These are phyloP conservation scores for Astrothelium subdiscretum DNA, from an alignment of 495 filamentous ascomycete genomes.

Conservation along the genomic window DNA sequence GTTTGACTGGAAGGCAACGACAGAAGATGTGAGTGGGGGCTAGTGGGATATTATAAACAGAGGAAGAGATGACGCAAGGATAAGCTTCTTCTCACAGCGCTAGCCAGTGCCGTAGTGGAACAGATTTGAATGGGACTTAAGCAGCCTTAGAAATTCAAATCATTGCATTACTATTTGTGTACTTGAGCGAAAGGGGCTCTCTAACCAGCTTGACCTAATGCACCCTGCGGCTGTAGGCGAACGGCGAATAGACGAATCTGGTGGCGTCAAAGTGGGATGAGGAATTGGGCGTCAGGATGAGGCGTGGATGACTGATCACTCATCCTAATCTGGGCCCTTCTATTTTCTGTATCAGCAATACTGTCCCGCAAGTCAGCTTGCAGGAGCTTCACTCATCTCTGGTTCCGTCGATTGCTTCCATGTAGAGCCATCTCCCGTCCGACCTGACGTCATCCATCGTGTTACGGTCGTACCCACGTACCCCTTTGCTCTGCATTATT, in stretches of 20 bases:
- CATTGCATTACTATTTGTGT: background rate
- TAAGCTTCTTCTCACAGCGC: background rate
- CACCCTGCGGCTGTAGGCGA: background rate
- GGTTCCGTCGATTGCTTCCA: no score
- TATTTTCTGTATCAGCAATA: background rate
- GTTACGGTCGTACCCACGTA: no score
- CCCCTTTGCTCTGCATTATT: background rate
- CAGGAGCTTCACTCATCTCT: no score
- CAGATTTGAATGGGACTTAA: no score
- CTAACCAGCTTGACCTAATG: background rate
- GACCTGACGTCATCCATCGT: background rate
- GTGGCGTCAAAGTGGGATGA: background rate
- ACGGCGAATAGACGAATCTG: background rate
- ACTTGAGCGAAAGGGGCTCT: background rate
- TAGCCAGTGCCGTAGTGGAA: background rate
- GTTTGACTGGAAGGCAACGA: slow-evolving; percentile 19
- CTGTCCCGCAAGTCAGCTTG: background rate
- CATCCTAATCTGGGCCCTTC: no score
- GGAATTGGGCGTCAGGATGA: background rate
- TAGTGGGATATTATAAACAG: background rate
- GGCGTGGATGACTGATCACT: background rate
- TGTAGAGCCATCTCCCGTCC: background rate
- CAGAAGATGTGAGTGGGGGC: background rate
- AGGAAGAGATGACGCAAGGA: slow-evolving; percentile 1
- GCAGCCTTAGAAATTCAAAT: background rate